These are phyloP conservation scores for Pholiota microspora DNA, from an alignment of 768 basidiomycete species.

Conservation along the genomic window DNA sequence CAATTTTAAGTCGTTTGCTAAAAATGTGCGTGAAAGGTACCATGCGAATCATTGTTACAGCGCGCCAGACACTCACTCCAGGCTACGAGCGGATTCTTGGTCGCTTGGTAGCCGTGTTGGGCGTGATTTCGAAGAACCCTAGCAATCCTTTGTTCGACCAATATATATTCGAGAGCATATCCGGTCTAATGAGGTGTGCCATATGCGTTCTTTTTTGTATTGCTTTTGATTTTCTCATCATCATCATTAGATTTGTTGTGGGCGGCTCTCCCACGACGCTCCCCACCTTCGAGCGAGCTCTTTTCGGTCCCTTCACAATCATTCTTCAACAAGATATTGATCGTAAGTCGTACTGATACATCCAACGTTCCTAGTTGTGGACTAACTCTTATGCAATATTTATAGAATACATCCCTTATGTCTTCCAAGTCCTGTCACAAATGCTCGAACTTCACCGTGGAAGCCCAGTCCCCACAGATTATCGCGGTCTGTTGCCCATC, in stretches of 20 bases:
- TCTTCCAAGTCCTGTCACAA: slow-evolving; percentile 94
- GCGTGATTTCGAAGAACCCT: slow-evolving; percentile 90
- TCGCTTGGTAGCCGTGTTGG: slow-evolving; percentile 80
- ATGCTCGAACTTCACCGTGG: slow-evolving; percentile 81
- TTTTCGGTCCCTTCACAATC: slow-evolving; percentile 85
- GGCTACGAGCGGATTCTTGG: slow-evolving; percentile 61
- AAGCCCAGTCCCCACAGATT: slow-evolving; percentile 65
- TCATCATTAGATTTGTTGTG: slow-evolving; percentile 67
- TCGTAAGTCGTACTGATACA: slow-evolving; percentile 46
- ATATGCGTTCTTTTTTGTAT: slow-evolving; percentile 6
- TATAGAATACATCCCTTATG: slow-evolving; percentile 94
- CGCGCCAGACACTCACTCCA: slow-evolving; percentile 73
- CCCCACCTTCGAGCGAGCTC: slow-evolving; percentile 69
- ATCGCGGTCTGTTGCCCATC: slow-evolving; percentile 76
- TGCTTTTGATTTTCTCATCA: neutral
- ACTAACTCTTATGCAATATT: neutral
- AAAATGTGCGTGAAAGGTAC: slow-evolving; percentile 53
- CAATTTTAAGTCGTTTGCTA: slow-evolving; percentile 4
- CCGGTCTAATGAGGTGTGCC: slow-evolving; percentile 81
- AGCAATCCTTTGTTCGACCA: slow-evolving; percentile 98
- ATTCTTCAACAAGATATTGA: slow-evolving; percentile 93
- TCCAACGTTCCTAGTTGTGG: neutral
- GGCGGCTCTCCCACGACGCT: slow-evolving; percentile 66
- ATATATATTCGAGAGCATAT: slow-evolving; percentile 94
- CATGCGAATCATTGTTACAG: slow-evolving; percentile 92